Evolutionary conservation across 495 filamentous ascomycete genomes (phyloP).

Genomic region (Umbilicaria muhlenbergii): DNA sequence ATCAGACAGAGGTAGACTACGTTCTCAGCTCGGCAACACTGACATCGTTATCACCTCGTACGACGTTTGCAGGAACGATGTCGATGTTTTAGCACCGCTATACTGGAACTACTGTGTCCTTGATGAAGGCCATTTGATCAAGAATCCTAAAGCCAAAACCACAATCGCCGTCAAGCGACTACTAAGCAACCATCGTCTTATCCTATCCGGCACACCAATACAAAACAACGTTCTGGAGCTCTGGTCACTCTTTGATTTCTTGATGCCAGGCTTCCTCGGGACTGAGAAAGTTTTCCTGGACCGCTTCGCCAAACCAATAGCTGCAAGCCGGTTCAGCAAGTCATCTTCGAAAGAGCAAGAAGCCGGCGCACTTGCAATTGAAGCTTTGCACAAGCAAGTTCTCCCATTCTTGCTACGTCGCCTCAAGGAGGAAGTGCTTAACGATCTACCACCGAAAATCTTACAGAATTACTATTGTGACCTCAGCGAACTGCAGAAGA

Average conservation of each 20-base stretch:
- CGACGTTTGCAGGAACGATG: slow-evolving; percentile 90
- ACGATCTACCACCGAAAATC: slow-evolving; percentile 95
- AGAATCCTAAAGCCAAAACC: slow-evolving; percentile 91
- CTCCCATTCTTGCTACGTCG: slow-evolving; percentile 92
- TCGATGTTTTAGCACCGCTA: slow-evolving; percentile 63
- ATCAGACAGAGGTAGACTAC: slow-evolving; percentile 53
- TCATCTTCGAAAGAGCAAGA: slow-evolving; percentile 98
- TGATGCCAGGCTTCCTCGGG: slow-evolving; percentile 98
- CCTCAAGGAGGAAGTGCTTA: slow-evolving; percentile 92
- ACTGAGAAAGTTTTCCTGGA: slow-evolving; percentile 97
- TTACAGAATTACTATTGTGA: slow-evolving; percentile 99
- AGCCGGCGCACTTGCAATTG: slow-evolving; percentile 86
- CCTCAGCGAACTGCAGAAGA: slow-evolving; percentile 86
- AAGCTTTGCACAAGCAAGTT: slow-evolving; percentile 95
- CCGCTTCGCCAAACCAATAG: slow-evolving; percentile 93
- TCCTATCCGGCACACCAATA: slow-evolving; percentile 92
- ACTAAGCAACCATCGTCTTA: slow-evolving; percentile 80
- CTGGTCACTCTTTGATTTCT: slow-evolving; percentile 98
- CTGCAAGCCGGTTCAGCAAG: slow-evolving; percentile 84
- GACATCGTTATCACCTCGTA: slow-evolving; percentile 97
- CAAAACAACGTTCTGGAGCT: slow-evolving; percentile 96
- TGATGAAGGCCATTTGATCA: slow-evolving; percentile 95
- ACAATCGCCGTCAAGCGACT: slow-evolving; percentile 81
- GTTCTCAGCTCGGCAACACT: slow-evolving; percentile 48
- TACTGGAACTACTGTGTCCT: slow-evolving; percentile 96